Conservation (phyloP, 495 filamentous ascomycete genomes). For the Penicillium angulare region DNA sequence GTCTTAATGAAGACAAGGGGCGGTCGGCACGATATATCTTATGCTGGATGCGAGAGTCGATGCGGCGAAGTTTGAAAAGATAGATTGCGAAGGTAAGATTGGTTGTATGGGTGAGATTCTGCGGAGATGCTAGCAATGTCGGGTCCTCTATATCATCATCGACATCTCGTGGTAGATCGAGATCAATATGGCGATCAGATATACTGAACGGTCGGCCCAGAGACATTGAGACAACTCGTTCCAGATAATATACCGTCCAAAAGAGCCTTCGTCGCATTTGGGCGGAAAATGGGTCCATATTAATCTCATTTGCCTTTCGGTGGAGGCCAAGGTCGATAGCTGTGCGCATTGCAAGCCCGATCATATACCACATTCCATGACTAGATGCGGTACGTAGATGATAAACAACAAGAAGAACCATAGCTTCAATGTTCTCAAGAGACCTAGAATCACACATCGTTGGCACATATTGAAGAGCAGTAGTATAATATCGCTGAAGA, state of each 20-base stretch:
- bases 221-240: constrained; percentile 50
- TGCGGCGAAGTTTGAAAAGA: constrained; percentile 47
- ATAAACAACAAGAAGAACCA: constrained; percentile 53
- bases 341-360: constrained; percentile 54
- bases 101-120: constrained; percentile 34
- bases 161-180: constrained; percentile 46
- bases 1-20: constrained; percentile 41
- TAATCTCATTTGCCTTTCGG: constrained; percentile 47
- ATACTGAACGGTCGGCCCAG: constrained; percentile 53
- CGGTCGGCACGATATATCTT: constrained; percentile 55
- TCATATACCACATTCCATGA: constrained; percentile 58
- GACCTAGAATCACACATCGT: constrained; percentile 50
- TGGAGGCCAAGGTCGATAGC: constrained; percentile 54
- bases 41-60: constrained; percentile 54
- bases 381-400: constrained; percentile 51
- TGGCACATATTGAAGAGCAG: constrained; percentile 50
- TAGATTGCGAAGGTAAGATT: constrained; percentile 50
- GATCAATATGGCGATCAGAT: constrained; percentile 52
- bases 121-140: constrained; percentile 33
- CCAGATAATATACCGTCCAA: constrained; percentile 55
- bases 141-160: constrained; percentile 49
- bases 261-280: constrained; percentile 52
- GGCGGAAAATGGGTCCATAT: constrained; percentile 44
- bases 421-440: constrained; percentile 55
- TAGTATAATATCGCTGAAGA: constrained; percentile 46